Evolutionary conservation across 495 filamentous ascomycete genomes (phyloP), one percentile per base, ranked within the genome.

Genomic region (Talaromyces liani): DNA sequence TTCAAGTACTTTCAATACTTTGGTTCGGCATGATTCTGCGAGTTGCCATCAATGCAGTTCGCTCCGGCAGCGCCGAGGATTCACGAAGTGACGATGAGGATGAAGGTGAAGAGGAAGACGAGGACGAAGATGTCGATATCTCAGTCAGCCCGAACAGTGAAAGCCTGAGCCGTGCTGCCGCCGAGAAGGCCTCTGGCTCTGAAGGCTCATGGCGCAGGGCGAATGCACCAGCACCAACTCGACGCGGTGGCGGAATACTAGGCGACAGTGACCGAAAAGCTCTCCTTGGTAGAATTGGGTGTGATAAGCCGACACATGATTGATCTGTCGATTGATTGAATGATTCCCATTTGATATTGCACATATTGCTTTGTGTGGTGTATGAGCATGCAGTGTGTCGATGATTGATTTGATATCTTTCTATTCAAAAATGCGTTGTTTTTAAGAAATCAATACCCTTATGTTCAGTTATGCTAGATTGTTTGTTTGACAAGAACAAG

Each of bases 21-120:
- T 98, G 93, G 93, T 95, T 97, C 71, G 83, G 77, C 67, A 88
- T 96, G 87, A 96, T 97, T 69, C 69, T 91, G 29, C 82, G 84
- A 27, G 90, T 98, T 1, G 93, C 91, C 20, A 77, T 86, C 59
- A 85, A 84, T 33, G 90, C 96, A 2, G 67, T 97, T 18, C 83
- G 78, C 55, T 92, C 91, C 27, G 82, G 84, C n/a, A 80, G 84
- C 29, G 92, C 93, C 25, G 93, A 96, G 61, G 93, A 98, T 68
- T 82, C 83, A 31, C 86, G 93, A 58, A 95, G 91, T 71, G 93
- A 96, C 65, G 92, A 92, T 65, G 93, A 97, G 69, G 89, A 77
- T 25, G 88, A 85, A 49, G 86, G 81, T 22, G 82, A 84, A 25
- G 83, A 86, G 18, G 80, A 81, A 2, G 77, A 85, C 36, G 82